Evolutionary conservation across 2,329 filamentous ascomycete species (phyloP), one percentile per base, ranked within the genome.

Genomic region (Ilyonectria robusta): DNA sequence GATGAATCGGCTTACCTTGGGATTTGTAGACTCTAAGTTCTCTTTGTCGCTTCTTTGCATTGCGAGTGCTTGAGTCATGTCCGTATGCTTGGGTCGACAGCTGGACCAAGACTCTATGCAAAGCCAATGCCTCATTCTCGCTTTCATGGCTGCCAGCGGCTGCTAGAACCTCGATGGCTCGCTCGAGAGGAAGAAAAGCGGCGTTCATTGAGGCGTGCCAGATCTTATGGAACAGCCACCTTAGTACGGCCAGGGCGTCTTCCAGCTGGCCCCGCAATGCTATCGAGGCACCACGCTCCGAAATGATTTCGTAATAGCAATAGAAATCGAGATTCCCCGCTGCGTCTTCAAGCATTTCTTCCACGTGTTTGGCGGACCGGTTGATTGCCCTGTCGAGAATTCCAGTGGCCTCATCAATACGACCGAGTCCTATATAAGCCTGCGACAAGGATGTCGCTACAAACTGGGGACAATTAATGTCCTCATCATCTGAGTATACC

Each of bases 41-140:
- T 42, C n/a, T 6, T n/a, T 3, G 40, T 3, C 1, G 4, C 8
- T 7, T 6, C n/a, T n/a, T 42, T 8, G 0, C 1, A n/a, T 8
- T 1, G 40, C 1, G 40, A 5, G 37, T 42, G 15, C 3, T 2
- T 4, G 2, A 5, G 37, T 19, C 13, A n/a, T 42, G 37, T 42
- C 37, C 37, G 37, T n/a, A n/a, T 8, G n/a, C 8, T n/a, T 42
- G 40, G 40, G 15, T 3, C 6, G 40, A 6, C 40, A n/a, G 2
- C 40, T 42, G 40, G 6, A 42, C 40, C 17, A 0, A 2, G 17
- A 42, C 40, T 17, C 15, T 1, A 2, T n/a, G 40, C 4, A 42
- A 6, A n/a, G 40, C 40, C 7, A 42, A 17, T 6, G 15, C 40
- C 40, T 42, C 40, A 8, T 6, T 8, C 15, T 42, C 40, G 40